Evolutionary conservation across 2,329 filamentous ascomycete genomes (phyloP), one percentile per base, ranked within the genome.

Genomic region (Thelonectria discophora): DNA sequence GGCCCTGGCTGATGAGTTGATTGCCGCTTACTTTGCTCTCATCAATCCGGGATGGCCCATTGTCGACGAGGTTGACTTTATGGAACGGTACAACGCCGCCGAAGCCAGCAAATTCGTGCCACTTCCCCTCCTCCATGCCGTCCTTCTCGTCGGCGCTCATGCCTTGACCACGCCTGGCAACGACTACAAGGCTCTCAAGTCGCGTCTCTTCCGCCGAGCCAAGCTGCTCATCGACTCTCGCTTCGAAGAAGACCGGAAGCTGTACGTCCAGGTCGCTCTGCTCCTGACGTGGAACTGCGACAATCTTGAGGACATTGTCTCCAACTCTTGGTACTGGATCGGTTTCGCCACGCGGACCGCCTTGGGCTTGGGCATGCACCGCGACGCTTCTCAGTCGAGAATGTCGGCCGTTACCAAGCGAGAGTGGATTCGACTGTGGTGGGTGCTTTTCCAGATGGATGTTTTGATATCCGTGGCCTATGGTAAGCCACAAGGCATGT

Each of bases 211-310:
- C 63, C 78, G 80, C 17, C 79, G 84, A 17, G 81, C 82, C 13
- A 86, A 86, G 67, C 77, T 79, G 60, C 73, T 86, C 1, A 82
- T 85, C 43, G 84, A 86, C 66, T 78, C 77, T 27, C 79, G 84
- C 6, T 80, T 83, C 37, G 84, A 86, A 64, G 78, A 82, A 24
- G 83, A 86, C 65, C 78, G 84, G 13, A 80, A 83, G 62, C 78
- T 80, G 32, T 76, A 86, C 51, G 77, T 86, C n/a, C 84, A 86
- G 69, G 81, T 81, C 3, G 82, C 83, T 2, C 73, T 86, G 20
- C 76, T 86, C 1, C 66, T 86, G 54, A 85, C 83, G 2, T 86
- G 84, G 84, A 81, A 85, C 64, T 81, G 82, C 1, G 82, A 86
- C 50, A 79, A 81, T 13, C 81, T 83, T 21, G 84, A 86, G 64